Evolutionary conservation across 306 rosid species (phyloP).

Genomic region (Myrica gale): DNA sequence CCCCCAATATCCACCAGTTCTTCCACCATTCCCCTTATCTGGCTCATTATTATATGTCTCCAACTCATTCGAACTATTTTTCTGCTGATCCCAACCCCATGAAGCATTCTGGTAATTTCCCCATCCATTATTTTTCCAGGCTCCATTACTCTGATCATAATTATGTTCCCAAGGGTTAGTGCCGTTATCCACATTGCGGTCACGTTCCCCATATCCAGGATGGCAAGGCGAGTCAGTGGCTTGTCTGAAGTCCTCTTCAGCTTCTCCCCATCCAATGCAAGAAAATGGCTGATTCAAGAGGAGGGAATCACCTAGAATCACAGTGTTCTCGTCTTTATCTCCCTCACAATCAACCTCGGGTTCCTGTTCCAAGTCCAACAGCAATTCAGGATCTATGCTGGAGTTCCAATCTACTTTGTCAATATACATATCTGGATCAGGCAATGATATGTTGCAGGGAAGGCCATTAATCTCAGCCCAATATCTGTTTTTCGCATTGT

Average conservation of each 20-base stretch:
- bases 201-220: conserved; percentile 28
- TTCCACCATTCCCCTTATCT: conserved; percentile 24
- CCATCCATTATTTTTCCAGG: conserved; percentile 33
- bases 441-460: conserved; percentile 45
- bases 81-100: conserved; percentile 39
- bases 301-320: conserved; percentile 37
- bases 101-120: conserved; percentile 25
- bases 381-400: conserved; percentile 51
- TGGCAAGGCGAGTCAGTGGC: conserved; percentile 15
- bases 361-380: conserved; percentile 60
- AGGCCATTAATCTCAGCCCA: conserved; percentile 57
- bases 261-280: conserved; percentile 53
- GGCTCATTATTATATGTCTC: conserved; percentile 13
- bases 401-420: conserved; percentile 72
- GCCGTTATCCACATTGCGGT: conserved; percentile 19
- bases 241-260: conserved; percentile 36
- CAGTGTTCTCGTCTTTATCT: conserved; percentile 26
- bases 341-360: conserved; percentile 7
- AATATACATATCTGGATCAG: conserved; percentile 63
- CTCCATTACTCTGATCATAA: conserved; percentile 14
- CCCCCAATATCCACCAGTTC: conserved; percentile 38
- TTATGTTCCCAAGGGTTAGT: conserved; percentile 42
- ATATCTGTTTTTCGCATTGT: conserved; percentile 66
- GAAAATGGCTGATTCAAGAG: conserved; percentile 39
- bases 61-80: conserved; percentile 27